Evolutionary conservation across 768 basidiomycete genomes (phyloP).

Genomic region (Lactarius vividus): DNA sequence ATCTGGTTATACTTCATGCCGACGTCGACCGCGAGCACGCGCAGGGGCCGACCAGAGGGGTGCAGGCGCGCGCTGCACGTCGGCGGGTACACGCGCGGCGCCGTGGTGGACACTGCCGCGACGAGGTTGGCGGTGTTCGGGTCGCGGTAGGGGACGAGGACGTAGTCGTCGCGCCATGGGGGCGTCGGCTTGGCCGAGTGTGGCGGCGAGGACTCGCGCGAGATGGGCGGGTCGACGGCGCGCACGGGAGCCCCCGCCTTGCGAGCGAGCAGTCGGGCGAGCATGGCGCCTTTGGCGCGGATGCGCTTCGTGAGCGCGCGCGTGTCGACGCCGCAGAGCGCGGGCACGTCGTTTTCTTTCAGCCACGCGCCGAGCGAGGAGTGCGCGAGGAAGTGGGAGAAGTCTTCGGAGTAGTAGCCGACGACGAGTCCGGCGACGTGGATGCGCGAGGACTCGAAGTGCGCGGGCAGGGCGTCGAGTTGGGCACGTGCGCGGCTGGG

Average conservation of each 20-base stretch:
- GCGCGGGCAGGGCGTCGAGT: slow-evolving; percentile 57
- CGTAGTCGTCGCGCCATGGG: slow-evolving; percentile 82
- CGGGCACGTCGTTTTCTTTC: slow-evolving; percentile 91
- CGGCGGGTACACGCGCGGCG: slow-evolving; percentile 68
- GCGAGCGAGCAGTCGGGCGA: slow-evolving; percentile 77
- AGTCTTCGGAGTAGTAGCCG: slow-evolving; percentile 91
- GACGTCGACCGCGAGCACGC: slow-evolving; percentile 90
- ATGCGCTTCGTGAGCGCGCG: slow-evolving; percentile 96
- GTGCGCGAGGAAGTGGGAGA: slow-evolving; percentile 89
- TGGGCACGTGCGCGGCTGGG: slow-evolving; percentile 58
- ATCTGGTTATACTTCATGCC: slow-evolving; percentile 99
- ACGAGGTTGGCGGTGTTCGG: slow-evolving; percentile 91
- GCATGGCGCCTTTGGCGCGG: slow-evolving; percentile 90
- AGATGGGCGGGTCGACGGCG: slow-evolving; percentile 38
- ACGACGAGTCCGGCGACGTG: slow-evolving; percentile 91
- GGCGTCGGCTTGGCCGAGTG: slow-evolving; percentile 30
- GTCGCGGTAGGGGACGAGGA: slow-evolving; percentile 80
- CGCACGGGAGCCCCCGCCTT: slow-evolving; percentile 46
- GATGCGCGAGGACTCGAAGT: slow-evolving; percentile 94
- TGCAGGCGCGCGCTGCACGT: slow-evolving; percentile 56
- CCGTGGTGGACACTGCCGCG: slow-evolving; percentile 74
- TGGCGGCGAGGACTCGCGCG: slow-evolving; percentile 54
- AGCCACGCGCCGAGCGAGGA: slow-evolving; percentile 91
- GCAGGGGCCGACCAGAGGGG: slow-evolving; percentile 74
- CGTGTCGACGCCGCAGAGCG: slow-evolving; percentile 94